Base-by-base conservation (phyloP, 768 basidiomycete species). In the Cystofilobasidium macerans region DNA sequence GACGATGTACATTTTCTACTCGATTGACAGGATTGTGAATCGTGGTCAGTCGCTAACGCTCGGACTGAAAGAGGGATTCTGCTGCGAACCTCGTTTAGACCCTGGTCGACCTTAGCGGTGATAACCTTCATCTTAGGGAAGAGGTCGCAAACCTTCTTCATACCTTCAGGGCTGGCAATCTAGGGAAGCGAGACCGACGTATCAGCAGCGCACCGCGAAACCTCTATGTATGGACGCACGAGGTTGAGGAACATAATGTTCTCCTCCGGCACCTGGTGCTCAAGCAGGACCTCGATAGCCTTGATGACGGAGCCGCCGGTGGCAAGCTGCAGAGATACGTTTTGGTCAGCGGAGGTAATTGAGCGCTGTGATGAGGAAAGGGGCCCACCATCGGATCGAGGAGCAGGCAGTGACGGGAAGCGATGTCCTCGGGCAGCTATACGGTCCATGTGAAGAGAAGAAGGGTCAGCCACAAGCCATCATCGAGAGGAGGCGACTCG, bases 281-380 rank as follows among this genome's bases (percentile, higher is more conserved):
- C 87, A 76, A 87, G 84, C 16, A 98, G 80, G 4, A 98, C 87
- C 75, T 98, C 94, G 60, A 97, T 87, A 0, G 95, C 95, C 75
- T 98, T 97, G 77, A 93, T 92, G 11, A 93, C 94, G 6, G 93
- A 97, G 53, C 95, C 95, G 30, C 95, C 95, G 0, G 94, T 98
- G 0, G 94, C 94, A 83, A 65, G 57, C 36, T 57, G 32, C 1
- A 57, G 38, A 38, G 63, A 61, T 11, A 5, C 9, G 12, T 2
- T 8, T 4, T 59, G 18, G 32, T 42, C 14, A 54, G 53, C 9
- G 8, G 9, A 26, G 24, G 48, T 26, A 51, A n/a, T n/a, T 28
- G 32, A 3, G n/a, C 18, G 22, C 11, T 69, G 42, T 61, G 69
- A 60, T 45, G 12, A 28, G 26, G 48, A 33, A 13, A 30, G 22